A percentile compares a stretch with the other conserved stretches of the same genome.
These are phyloP conservation scores for Takakia lepidozioides DNA, from an alignment of 225 moss, liverwort and hornwort species.

Conservation along the genomic window DNA sequence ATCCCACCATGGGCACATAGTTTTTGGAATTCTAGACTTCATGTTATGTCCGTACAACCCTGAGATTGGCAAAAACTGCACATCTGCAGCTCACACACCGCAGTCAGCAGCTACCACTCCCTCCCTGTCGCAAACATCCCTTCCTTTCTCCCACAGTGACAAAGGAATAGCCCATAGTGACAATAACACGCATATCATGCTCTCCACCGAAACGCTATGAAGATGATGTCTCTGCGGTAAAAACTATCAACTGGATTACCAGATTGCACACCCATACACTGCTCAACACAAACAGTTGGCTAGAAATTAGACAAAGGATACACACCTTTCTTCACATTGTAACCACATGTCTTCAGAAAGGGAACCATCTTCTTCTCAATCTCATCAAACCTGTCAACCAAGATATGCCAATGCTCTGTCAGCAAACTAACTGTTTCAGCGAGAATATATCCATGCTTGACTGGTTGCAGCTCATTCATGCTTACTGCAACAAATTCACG, in stretches of 20 bases:
- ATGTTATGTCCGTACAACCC: conserved; percentile 75
- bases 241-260: neutral
- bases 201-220: neutral
- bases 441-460: too few species aligned
- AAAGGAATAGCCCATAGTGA: too few species aligned
- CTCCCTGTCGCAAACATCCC: too few species aligned
- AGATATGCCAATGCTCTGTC: neutral
- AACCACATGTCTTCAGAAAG: conserved; percentile 78
- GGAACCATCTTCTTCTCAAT: conserved; percentile 88
- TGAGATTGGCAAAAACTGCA: conserved; percentile 86
- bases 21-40: conserved; percentile 59
- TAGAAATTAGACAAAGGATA: too few species aligned
- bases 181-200: neutral
- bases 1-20: conserved; percentile 80
- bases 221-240: too few species aligned
- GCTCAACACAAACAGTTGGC: neutral
- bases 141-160: too few species aligned
- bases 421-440: too few species aligned
- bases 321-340: conserved; percentile 84
- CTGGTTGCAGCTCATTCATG: too few species aligned
- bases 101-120: too few species aligned
- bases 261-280: neutral
- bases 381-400: conserved; percentile 69
- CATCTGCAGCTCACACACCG: too few species aligned
- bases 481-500: too few species aligned